Percentiles rank a stretch among this genome's conserved stretches.
These are phyloP conservation scores for Sclerotinia subarctica DNA, from an alignment of 2,329 filamentous ascomycete genomes.

Conservation along the genomic window DNA sequence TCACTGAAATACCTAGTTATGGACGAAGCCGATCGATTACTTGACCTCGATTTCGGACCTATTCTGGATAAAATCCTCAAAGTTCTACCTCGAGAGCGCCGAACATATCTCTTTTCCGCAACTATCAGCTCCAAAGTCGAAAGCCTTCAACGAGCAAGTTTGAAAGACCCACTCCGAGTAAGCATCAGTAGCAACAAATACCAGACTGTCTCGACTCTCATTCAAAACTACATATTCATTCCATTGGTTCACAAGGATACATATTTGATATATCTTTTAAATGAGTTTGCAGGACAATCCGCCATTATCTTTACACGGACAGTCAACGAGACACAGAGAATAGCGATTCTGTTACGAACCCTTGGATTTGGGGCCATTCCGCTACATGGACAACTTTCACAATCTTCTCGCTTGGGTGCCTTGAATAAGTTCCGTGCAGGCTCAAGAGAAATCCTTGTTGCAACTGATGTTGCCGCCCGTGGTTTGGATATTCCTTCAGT, in stretches of 20 bases:
- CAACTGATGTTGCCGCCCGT: constrained; percentile 89
- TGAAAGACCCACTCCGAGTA: constrained; percentile 80
- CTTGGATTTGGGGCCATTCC: constrained; percentile 90
- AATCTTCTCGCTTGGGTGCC: constrained; percentile 80
- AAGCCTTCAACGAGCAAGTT: constrained; percentile 81
- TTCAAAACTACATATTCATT: constrained; percentile 84
- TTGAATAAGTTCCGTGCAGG: constrained; percentile 85
- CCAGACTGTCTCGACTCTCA: constrained; percentile 84
- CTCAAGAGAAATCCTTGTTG: constrained; percentile 81
- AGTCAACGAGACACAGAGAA: constrained; percentile 82
- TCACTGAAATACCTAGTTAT: constrained; percentile 85
- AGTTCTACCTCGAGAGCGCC: constrained; percentile 72
- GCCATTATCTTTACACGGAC: constrained; percentile 91
- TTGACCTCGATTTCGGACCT: constrained; percentile 92
- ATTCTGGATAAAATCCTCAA: constrained; percentile 91
- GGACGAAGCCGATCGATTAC: constrained; percentile 87
- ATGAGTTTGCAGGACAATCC: constrained; percentile 81
- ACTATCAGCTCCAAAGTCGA: constrained; percentile 95
- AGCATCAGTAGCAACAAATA: constrained; percentile 80
- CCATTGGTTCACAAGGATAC: constrained; percentile 86
- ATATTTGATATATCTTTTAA: constrained; percentile 81
- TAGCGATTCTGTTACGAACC: constrained; percentile 77
- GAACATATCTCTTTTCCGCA: constrained; percentile 88
- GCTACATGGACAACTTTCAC: constrained; percentile 86
- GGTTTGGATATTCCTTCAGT: constrained; percentile 93